phyloP scores from a whole-genome alignment of 257 asterid genomes.

The Coffea canephora region DNA sequence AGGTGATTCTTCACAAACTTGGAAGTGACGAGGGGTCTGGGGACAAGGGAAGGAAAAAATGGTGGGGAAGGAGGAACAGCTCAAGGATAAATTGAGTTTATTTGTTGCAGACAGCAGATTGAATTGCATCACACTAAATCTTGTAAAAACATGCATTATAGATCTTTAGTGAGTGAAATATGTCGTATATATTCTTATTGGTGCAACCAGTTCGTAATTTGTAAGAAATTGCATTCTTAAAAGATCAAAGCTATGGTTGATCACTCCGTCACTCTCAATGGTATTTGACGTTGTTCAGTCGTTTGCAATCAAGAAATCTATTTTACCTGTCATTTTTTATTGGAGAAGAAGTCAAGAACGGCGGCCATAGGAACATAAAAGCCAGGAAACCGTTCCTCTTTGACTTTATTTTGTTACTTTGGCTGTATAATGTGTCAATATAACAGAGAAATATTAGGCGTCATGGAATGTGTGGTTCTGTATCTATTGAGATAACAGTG shows the following conservation, averaged over 20 bases:
- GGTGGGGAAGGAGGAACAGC: slow-evolving; percentile 96
- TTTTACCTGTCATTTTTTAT: too few relatives aligned
- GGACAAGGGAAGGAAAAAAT: slow-evolving; percentile 66
- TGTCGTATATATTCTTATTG: neutral
- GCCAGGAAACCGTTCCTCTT: too few relatives aligned
- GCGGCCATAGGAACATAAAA: too few relatives aligned
- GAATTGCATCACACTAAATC: neutral
- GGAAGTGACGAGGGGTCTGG: slow-evolving; percentile 64
- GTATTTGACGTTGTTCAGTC: too few relatives aligned
- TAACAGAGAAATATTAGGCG: too few relatives aligned
- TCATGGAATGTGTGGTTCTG: too few relatives aligned
- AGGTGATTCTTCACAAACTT: slow-evolving; percentile 77
- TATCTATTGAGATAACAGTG: too few relatives aligned
- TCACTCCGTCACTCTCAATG: neutral
- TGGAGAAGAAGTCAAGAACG: too few relatives aligned
- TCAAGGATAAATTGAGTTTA: slow-evolving; percentile 44
- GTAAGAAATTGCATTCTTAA: neutral
- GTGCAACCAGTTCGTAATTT: slow-evolving; percentile 10
- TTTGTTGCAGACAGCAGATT: neutral
- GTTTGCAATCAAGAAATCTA: too few relatives aligned
- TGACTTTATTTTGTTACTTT: too few relatives aligned
- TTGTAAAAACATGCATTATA: slow-evolving; percentile 8
- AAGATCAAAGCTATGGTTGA: slow-evolving; percentile 5
- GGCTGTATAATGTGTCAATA: too few relatives aligned
- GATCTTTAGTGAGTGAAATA: slow-evolving; percentile 10